Evolutionary conservation across 495 filamentous ascomycete genomes (phyloP).

Genomic region (Pseudoneurospora amorphoporcata): DNA sequence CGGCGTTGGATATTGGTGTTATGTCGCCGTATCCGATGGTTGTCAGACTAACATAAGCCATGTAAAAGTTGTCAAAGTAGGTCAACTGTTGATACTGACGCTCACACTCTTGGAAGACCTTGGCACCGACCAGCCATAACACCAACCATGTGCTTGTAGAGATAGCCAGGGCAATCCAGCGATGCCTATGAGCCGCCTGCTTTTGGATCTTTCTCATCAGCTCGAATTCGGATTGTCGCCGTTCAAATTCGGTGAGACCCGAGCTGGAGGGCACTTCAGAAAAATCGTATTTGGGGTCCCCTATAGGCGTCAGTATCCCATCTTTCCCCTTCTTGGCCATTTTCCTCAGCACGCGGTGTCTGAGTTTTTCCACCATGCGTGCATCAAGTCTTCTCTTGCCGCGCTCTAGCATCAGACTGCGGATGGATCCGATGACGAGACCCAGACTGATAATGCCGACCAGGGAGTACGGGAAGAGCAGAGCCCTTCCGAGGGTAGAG

Average conservation of each 20-base stretch:
- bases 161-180: conserved; percentile 57
- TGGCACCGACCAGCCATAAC: conserved; percentile 71
- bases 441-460: conserved; percentile 74
- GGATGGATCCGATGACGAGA: conserved; percentile 75
- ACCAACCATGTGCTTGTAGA: conserved; percentile 56
- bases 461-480: conserved; percentile 73
- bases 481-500: conserved; percentile 44
- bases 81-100: conserved; percentile 47
- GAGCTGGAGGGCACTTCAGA: not conserved
- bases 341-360: conserved; percentile 42
- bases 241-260: conserved; percentile 41
- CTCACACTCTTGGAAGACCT: conserved; percentile 50
- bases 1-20: conserved; percentile 57
- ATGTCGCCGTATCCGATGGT: conserved; percentile 85
- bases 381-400: conserved; percentile 60
- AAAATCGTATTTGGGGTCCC: conserved; percentile 8
- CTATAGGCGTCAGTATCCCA: conserved; percentile 40
- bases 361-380: conserved; percentile 60
- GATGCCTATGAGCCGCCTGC: conserved; percentile 48
- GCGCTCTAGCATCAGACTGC: conserved; percentile 67
- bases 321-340: conserved; percentile 39
- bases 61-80: conserved; percentile 78
- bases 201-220: conserved; percentile 75
- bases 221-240: conserved; percentile 63
- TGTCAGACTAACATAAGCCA: conserved; percentile 64